Evolutionary conservation across 257 asterid genomes (phyloP), one percentile per base, ranked within the genome.

Genomic region (Hygrophila difformis): DNA sequence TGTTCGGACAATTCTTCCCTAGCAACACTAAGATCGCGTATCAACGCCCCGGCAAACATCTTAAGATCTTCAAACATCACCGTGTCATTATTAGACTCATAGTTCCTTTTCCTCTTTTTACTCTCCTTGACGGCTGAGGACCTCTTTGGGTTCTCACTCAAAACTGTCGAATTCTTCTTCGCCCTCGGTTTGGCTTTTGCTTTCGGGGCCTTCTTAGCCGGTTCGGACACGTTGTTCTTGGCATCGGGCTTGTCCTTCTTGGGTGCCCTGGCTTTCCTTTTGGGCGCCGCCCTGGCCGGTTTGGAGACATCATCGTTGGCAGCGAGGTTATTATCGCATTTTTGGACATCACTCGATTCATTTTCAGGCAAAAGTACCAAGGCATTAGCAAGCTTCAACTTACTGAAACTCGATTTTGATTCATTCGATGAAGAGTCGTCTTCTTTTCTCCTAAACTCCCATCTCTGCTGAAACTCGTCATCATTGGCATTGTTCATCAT

Each of bases 371-470:
- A 58, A 34, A 58, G n/a, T n/a, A n/a, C 13, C 19, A 44, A 39
- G 55, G 37, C 40, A 2, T 58, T 16, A 51, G 56, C 45, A 6
- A 60, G 43, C 37, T 33, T 38, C 23, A 36, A 76, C 57, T 56
- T 55, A 54, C 54, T 64, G 36, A 17, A 43, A 17, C 2, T 17
- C 12, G 45, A 53, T 19, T 51, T 47, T 3, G 31, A 26, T 26
- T 26, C 51, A 36, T 46, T 48, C 10, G 74, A 56, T 55, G 82
- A 60, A 42, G 37, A 66, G 10, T 74, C 75, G 20, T 70, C 62
- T 9, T 64, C 70, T 57, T 58, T 55, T 64, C 59, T 66, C 49
- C 82, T 74, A 34, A 63, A 74, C 26, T 74, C 75, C 82, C 82
- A 74, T 16, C 49, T 20, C 62, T 70, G 75, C 51, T 62, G 62